Conservation (phyloP, 257 asterid species). For the Solanum chmielewskii region DNA sequence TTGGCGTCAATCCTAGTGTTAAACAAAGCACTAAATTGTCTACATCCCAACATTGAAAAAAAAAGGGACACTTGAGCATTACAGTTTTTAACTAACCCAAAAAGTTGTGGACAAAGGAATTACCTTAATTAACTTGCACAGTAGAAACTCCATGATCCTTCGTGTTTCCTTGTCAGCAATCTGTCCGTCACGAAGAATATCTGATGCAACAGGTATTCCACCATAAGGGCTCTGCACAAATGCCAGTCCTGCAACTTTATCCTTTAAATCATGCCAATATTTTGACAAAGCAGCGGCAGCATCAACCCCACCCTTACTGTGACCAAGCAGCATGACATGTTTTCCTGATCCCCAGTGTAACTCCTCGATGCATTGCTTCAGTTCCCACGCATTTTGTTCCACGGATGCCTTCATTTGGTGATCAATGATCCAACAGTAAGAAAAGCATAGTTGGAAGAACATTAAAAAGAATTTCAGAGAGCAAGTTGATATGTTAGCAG, state of each 20-base stretch:
- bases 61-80: neutral
- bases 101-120: neutral
- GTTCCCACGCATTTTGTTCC: constrained; percentile 86
- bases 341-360: constrained; percentile 93
- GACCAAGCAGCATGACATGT: constrained; percentile 85
- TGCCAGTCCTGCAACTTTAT: constrained; percentile 88
- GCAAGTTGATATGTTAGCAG: neutral
- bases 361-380: constrained; percentile 86
- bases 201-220: constrained; percentile 85
- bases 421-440: neutral
- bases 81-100: neutral
- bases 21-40: neutral
- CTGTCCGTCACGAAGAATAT: constrained; percentile 93
- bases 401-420: constrained; percentile 58
- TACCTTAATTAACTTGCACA: constrained; percentile 89
- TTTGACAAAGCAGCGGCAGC: constrained; percentile 93
- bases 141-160: constrained; percentile 65
- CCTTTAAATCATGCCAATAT: constrained; percentile 50
- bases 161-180: constrained; percentile 80
- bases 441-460: neutral
- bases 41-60: neutral
- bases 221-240: constrained; percentile 91
- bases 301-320: constrained; percentile 96
- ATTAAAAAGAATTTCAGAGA: neutral
- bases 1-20: neutral